Conservation (phyloP, 2,329 filamentous ascomycete species). For the Nemania sp. region DNA sequence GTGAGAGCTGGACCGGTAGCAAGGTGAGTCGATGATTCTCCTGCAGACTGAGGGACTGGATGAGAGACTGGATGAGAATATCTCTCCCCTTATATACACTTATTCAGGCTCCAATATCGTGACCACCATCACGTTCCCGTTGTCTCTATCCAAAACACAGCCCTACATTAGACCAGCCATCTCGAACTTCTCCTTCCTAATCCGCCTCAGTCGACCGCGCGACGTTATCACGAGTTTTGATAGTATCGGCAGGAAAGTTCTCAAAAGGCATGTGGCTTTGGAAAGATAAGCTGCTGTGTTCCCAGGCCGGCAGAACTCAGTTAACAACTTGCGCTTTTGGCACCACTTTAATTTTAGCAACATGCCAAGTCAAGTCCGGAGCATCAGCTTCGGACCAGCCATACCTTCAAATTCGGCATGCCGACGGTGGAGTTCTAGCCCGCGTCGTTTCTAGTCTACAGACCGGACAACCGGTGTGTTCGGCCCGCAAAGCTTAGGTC, state of each 20-base stretch:
- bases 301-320: slow-evolving; percentile 3
- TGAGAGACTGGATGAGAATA: slow-evolving; percentile 27
- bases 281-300: slow-evolving; percentile 15
- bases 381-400: slow-evolving; percentile 18
- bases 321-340: slow-evolving; percentile 8
- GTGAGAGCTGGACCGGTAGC: slow-evolving; percentile 30
- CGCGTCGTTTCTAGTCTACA: slow-evolving; percentile 23
- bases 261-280: slow-evolving; percentile 19
- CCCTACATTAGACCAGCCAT: slow-evolving; percentile 18
- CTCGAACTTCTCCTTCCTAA: slow-evolving; percentile 32
- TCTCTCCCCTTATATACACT: slow-evolving; percentile 34
- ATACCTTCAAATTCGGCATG: slow-evolving; percentile 26
- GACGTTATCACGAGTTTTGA: slow-evolving; percentile 23
- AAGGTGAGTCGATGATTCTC: slow-evolving; percentile 26
- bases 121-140: slow-evolving; percentile 25
- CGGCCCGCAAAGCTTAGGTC: slow-evolving; percentile 19
- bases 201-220: slow-evolving; percentile 25
- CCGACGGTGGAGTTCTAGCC: slow-evolving; percentile 18
- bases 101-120: slow-evolving; percentile 24
- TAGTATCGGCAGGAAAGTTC: slow-evolving; percentile 15
- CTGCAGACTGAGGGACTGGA: slow-evolving; percentile 26
- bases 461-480: slow-evolving; percentile 23
- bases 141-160: slow-evolving; percentile 23
- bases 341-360: slow-evolving; percentile 13
- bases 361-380: slow-evolving; percentile 5